Evolutionary conservation across 1,139 yeast genomes (phyloP), one percentile per base, ranked within the genome.

Genomic region (Suhomyces ambrosiae): DNA sequence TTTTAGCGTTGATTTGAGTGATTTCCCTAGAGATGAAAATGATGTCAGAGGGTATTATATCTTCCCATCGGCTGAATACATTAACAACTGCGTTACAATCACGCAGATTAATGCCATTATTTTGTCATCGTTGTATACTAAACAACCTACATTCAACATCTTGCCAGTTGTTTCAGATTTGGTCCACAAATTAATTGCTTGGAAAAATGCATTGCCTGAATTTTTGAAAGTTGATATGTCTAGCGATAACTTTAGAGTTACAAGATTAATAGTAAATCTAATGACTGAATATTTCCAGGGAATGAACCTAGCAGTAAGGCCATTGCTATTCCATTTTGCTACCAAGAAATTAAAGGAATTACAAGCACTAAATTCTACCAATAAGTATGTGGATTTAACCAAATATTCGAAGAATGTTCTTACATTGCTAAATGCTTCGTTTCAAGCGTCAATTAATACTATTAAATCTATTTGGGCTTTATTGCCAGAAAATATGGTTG

Each of bases 221-320:
- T 79, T 77, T 48, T 68, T 84, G 33, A 76, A 72, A 41, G 83
- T 84, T 33, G 89, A 86, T 53, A 85, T 79, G 50, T 68, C 78
- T 2, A 65, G 63, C 26, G 72, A 71, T 5, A 74, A 77, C 28
- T 63, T 85, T 16, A 71, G 74, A 37, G 80, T 85, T 7, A 74
- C 87, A 3, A 67, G 96, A 46, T 64, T 85, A 18, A 79, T 80
- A 13, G 88, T 86, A 7, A 87, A 86, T 54, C 71, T 86, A 50
- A 84, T 84, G 81, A 84, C 94, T 2, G 95, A 86, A 54, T 87
- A 86, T 58, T 86, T 84, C 53, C 94, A 86, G 56, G 95, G 95
- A 41, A 76, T 86, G 56, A 87, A 87, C 51, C 63, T 87, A 32
- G 90, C 95, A 0, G 90, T 87, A 2, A 63, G 96, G 36, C 95